Base-by-base conservation (phyloP, 2,329 filamentous ascomycete genomes). In the Fusarium sp. region DNA sequence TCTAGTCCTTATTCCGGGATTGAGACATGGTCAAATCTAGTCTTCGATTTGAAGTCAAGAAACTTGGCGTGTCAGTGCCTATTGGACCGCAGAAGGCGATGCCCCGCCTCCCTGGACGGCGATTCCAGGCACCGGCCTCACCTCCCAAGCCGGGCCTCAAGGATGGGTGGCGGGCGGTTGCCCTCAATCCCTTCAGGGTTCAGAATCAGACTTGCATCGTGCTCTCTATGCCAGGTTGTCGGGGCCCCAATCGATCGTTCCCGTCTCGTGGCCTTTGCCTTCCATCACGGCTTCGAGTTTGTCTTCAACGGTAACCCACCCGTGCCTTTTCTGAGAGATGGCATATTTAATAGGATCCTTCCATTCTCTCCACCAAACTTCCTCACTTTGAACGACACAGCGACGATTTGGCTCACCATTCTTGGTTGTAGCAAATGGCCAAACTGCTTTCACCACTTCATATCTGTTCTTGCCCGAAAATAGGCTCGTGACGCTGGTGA, bases 361-460 rank as follows among this genome's bases (percentile, higher is more conserved):
- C 78, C 78, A 80, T 62, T 79, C 83, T 52, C 79, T 78, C 84
- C 86, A 89, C 87, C 87, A 89, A 3, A 80, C 81, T 73, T 87
- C 86, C 76, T 89, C 87, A 61, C 82, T 86, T 75, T 88, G 85
- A n/a, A 89, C 85, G 4, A 81, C 80, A 68, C 82, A 88, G 55
- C 76, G 77, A 51, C 84, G 81, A 12, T 75, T 82, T n/a, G 66
- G 75, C 65, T 85, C 85, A 40, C 79, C 85, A 68, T 78, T 83
- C 72, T 75, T 79, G 4, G 81, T 78, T 66, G 85, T 85, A 2
- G 87, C 87, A 77, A 88, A 89, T 4, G 87, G 87, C 87, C 87
- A 89, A 1, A 89, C 82, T 1, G 83, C 81, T 73, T 87, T 86
- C 51, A 87, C 81, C 3, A 88, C 85, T 75, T 88, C 87, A 68